Conservation (phyloP, 371 early-diverging fungal species). For the Mucor indicus region DNA sequence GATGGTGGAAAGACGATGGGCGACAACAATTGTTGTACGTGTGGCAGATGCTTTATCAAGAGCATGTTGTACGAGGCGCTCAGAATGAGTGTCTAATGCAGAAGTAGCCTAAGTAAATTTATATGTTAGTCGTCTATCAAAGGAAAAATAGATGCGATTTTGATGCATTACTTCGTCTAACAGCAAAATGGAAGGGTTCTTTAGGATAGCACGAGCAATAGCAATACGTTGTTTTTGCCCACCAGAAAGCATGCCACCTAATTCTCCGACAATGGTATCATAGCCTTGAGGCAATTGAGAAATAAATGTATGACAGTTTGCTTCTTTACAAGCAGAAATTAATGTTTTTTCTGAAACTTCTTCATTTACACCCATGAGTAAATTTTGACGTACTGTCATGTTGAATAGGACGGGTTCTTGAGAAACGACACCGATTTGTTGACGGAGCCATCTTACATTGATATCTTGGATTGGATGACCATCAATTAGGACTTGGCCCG, state of each 20-base stretch:
- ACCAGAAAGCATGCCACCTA: conserved; percentile 67
- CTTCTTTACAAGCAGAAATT: conserved; percentile 58
- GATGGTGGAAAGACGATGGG: conserved; percentile 81
- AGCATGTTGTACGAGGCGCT: conserved; percentile 67
- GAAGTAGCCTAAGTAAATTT: conserved; percentile 62
- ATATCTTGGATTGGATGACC: conserved; percentile 49
- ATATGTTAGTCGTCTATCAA: too few relatives aligned
- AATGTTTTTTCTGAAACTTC: conserved; percentile 55
- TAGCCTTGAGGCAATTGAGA: conserved; percentile 62
- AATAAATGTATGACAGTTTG: conserved; percentile 73
- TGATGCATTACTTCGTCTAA: conserved; percentile 84
- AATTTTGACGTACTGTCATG: conserved; percentile 70
- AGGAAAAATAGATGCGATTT: conserved; percentile 49
- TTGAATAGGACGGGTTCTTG: conserved; percentile 79
- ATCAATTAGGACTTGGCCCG: conserved; percentile 59
- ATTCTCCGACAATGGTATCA: conserved; percentile 62
- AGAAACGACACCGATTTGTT: conserved; percentile 65
- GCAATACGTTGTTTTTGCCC: conserved; percentile 87
- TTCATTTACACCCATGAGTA: conserved; percentile 53
- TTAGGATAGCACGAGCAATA: conserved; percentile 71
- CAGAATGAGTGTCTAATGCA: conserved; percentile 74
- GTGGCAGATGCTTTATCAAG: conserved; percentile 55
- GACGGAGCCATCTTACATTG: conserved; percentile 56
- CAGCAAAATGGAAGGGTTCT: conserved; percentile 63
- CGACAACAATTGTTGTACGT: conserved; percentile 88